Base-by-base conservation (phyloP, 352 stramenopile species). In the Globisporangium yorkense region DNA sequence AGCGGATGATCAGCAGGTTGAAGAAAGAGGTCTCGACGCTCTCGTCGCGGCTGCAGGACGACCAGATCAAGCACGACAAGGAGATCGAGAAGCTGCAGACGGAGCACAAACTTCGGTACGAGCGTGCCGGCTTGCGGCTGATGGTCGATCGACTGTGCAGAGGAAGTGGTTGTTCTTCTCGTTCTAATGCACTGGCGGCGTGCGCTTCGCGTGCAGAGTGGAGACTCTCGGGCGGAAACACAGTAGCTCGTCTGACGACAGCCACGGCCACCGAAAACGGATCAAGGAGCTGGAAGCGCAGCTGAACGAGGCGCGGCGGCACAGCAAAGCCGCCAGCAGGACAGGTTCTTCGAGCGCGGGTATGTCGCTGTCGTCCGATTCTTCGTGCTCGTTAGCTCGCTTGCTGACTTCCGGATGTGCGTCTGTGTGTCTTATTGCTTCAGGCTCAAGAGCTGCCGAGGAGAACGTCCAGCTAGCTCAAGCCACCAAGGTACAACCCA, bases 1-100 rank as follows among this genome's bases (percentile, higher is more conserved):
- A 89, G 44, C 75, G 83, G 46, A 66, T 90, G 24, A 77, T 90
- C 33, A 57, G 74, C 43, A 88, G 85, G 62, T 58, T 94, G 16
- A 89, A 89, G 58, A 66, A 71, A 44, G 75, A 94, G 59, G 57
- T 90, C 15, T 67, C 65, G 51, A 70, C 74, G 56, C 63, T 91
- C n/a, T 77, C 80, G 13, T 70, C 74, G 21, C 74, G 77, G 37
- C 51, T 78, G 10, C 72, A 89, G 37, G 71, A 86, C 48, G 59
- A 75, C 51, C 67, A 78, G 44, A 55, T 63, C 20, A 76, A 81
- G 50, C 68, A 69, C 49, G 68, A 74, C 45, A 68, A 72, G 54
- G 69, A 69, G 9, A 56, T 86, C 50, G 73, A 89, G 55, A 67
- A 69, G 51, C 54, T 83, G n/a, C 68, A 82, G 55, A 57, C 59